These are phyloP conservation scores for Pleurotus eryngii DNA, from an alignment of 768 basidiomycete species.

Conservation along the genomic window DNA sequence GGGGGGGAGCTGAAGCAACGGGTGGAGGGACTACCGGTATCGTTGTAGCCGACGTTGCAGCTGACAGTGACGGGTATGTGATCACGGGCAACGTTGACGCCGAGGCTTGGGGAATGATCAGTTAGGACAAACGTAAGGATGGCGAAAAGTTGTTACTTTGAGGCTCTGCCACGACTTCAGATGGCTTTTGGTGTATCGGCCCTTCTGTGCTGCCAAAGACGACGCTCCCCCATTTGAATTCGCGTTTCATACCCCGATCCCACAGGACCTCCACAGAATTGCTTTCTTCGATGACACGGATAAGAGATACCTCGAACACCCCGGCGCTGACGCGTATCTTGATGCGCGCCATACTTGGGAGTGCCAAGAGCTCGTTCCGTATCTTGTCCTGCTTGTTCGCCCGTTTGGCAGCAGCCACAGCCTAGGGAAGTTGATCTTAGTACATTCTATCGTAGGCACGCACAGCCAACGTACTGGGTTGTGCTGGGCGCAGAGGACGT, in stretches of 20 bases:
- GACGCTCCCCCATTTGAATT: slow-evolving; percentile 82
- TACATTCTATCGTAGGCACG: not conserved
- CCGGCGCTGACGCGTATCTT: slow-evolving; percentile 83
- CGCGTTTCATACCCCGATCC: slow-evolving; percentile 69
- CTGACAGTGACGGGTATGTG: slow-evolving; percentile 27
- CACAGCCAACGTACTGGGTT: slow-evolving; percentile 62
- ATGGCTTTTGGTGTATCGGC: slow-evolving; percentile 70
- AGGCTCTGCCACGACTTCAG: slow-evolving; percentile 46
- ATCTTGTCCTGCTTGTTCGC: slow-evolving; percentile 75
- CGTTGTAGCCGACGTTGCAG: slow-evolving; percentile 18
- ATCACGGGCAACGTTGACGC: slow-evolving; percentile 22
- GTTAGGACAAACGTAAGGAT: slow-evolving; percentile 4
- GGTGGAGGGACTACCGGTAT: slow-evolving; percentile 7
- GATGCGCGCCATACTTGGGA: slow-evolving; percentile 72
- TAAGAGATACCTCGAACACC: slow-evolving; percentile 80
- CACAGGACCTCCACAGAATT: slow-evolving; percentile 78
- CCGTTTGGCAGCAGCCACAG: slow-evolving; percentile 69
- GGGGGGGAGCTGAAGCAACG: not conserved
- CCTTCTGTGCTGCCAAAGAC: slow-evolving; percentile 73
- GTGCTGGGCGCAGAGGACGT: slow-evolving; percentile 81
- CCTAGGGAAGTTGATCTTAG: slow-evolving; percentile 37
- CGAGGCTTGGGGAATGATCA: slow-evolving; percentile 12
- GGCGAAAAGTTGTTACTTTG: slow-evolving; percentile 35
- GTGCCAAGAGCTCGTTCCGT: slow-evolving; percentile 61
- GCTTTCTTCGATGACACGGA: slow-evolving; percentile 66